Base-by-base conservation (phyloP, 108 stramenopile species). In the Pelagomonas calceolata region DNA sequence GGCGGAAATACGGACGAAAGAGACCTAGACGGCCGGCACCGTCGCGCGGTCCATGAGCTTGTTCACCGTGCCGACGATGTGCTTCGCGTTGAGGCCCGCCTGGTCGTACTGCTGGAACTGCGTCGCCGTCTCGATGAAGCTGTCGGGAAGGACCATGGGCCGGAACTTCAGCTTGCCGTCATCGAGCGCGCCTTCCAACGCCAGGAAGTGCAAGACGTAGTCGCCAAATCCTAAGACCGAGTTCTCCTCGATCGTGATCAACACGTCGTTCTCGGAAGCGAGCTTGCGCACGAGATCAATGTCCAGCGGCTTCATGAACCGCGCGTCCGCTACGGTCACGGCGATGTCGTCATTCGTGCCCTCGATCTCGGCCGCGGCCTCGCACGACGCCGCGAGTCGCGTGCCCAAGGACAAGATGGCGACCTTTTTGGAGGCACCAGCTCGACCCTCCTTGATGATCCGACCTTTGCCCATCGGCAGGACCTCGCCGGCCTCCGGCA, bases 251-350 rank as follows among this genome's bases (percentile, higher is more conserved):
- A 95, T 80, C 17, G 95, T 95, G 68, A 97, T 88, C 79, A 97
- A 70, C 46, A 92, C 91, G 63, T 88, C 83, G 81, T 94, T 87
- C 64, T 92, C 87, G 72, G 88, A 79, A 0, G 92, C 95, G 34
- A 97, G 81, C 34, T 92, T 72, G 34, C 92, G 79, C 32, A 97
- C 90, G 76, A 97, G 77, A 70, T 93, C 94, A 9, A 87, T 85
- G 77, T 97, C 94, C 64, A 95, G 70, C 32, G 94, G 95, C 79
- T 97, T 97, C 93, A 95, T 91, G 86, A 93, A 97, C 0, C 95
- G 89, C 31, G 93, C 95, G 82, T 95, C 95, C 36, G 94, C 95
- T 18, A 95, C 95, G 3, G 94, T 95, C 14, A 95, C 92, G 36
- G 89, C 87, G 64, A 97, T 69, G 70, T 84, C 85, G 16, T 85